Base-by-base conservation (phyloP, 768 basidiomycete species). In the Gautieria morchelliformis region DNA sequence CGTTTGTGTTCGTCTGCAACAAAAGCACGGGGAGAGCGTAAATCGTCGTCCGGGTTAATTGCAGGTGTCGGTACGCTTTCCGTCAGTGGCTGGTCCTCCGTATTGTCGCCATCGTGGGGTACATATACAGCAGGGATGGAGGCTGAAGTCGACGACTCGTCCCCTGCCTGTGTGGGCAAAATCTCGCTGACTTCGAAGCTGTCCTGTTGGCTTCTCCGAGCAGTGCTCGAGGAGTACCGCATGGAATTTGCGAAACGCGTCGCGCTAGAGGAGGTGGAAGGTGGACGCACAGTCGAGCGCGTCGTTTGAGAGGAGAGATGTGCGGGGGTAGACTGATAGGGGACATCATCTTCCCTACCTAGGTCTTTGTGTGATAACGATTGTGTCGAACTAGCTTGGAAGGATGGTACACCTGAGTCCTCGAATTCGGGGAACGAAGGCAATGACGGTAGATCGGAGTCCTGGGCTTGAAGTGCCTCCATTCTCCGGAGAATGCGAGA, bases 401-500 rank as follows among this genome's bases (percentile, higher is more conserved):
- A 53, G 15, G 52, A 58, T 8, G 55, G 58, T 22, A 19, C 14
- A 32, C 19, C 58, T 63, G 56, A 57, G 33, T 86, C 81, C 32
- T 90, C 87, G 64, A 87, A 84, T 1, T 65, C 74, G 7, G 88
- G 86, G 12, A 91, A 69, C 3, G 87, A 88, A 2, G 89, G 89
- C 2, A 93, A 73, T 32, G 89, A 92, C 10, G 90, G 86, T 75
- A 91, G 85, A 61, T 89, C 87, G 61, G 74, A 70, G 59, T 82
- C 80, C 40, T 63, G 48, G 22, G 54, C 65, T 62, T 89, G 85
- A n/a, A 78, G 73, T 0, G 79, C 84, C 68, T 92, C 82, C 52
- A 93, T 90, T 47, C 90, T 79, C 30, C 89, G 78, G 85, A 85
- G 88, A 65, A 93, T 83, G 45, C 89, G 77, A 24, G 90, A 92